phyloP scores from a whole-genome alignment of 139 green algal species.

The Picochlorum sp. region DNA sequence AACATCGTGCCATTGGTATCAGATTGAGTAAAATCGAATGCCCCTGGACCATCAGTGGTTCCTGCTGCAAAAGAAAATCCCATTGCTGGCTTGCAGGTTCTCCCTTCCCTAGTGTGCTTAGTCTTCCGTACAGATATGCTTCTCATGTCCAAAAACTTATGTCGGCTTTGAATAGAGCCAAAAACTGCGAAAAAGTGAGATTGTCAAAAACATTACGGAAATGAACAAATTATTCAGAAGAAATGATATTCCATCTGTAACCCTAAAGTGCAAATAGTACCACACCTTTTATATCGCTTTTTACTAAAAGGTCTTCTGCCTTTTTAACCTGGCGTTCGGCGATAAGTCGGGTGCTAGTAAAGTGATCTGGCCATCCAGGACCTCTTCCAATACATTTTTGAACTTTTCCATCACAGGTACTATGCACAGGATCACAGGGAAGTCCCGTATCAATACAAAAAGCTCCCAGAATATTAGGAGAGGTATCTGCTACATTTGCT shows the following conservation, averaged over 20 bases:
- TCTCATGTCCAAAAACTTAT: constrained; percentile 62
- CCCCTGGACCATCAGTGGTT: constrained; percentile 74
- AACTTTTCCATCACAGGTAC: constrained; percentile 60
- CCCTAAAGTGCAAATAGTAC: too few species aligned
- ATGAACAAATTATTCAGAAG: background rate
- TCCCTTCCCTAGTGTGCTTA: constrained; percentile 25
- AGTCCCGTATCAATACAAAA: constrained; percentile 68
- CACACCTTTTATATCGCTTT: background rate
- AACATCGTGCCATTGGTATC: constrained; percentile 60
- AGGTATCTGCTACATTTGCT: constrained; percentile 63
- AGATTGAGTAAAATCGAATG: constrained; percentile 75
- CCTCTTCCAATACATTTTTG: constrained; percentile 61
- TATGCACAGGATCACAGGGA: constrained; percentile 53
- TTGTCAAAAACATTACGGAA: background rate
- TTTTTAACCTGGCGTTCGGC: constrained; percentile 41
- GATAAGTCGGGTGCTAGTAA: constrained; percentile 53
- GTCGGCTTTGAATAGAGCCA: constrained; percentile 50
- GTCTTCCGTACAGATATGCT: constrained; percentile 27
- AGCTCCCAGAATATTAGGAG: constrained; percentile 58
- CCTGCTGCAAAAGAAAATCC: constrained; percentile 78
- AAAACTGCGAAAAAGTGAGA: constrained; percentile 4
- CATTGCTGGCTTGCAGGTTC: constrained; percentile 67
- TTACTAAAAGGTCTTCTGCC: constrained; percentile 36
- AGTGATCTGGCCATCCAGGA: constrained; percentile 51
- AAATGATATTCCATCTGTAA: too few species aligned